Evolutionary conservation across 805 yeast genomes (phyloP), one percentile per base, ranked within the genome.

Genomic region (Dipodascus albidus): DNA sequence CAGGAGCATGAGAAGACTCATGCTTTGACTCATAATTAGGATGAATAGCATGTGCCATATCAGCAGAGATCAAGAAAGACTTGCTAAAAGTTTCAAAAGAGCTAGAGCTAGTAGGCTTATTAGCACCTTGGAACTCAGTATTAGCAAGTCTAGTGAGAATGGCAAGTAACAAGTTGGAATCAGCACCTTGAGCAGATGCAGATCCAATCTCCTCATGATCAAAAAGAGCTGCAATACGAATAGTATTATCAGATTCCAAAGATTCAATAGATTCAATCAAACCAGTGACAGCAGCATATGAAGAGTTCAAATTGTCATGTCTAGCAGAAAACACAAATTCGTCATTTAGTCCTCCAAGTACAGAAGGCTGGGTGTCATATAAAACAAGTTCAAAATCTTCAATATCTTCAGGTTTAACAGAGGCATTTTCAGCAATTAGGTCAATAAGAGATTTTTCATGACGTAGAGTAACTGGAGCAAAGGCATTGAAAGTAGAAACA

Each of bases 191-290:
- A 14, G 96, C 96, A 17, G 96, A 85, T 6, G 81, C 75, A 1
- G 97, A 89, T 0, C 99, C 99, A 59, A 91, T 77, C 67, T 91
- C 99, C 69, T 91, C 99, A 67, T 93, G 98, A 67, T 91, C 99
- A 67, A 93, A 91, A 55, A 90, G 73, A 0, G 96, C 82, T 53
- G 89, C 75, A 64, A 90, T 67, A 63, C 85, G 82, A 47, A 88
- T 81, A 48, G 87, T 84, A 1, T 70, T 57, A 54, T 80, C 83
- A 0, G 68, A 60, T 0, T 65, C 69, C 47, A 84, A 66, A 11
- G 70, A 65, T 6, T 64, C 68, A 38, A 62, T 38, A 1, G 87
- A 70, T 54, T 77, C 77, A 44, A 86, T 70, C 50, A 91, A 70
- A 3, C 87, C 97, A 55, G 75, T 77, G 44, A 83, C 71, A 1